Base-by-base conservation (phyloP, 768 basidiomycete species). In the Leucocoprinus leucothites region DNA sequence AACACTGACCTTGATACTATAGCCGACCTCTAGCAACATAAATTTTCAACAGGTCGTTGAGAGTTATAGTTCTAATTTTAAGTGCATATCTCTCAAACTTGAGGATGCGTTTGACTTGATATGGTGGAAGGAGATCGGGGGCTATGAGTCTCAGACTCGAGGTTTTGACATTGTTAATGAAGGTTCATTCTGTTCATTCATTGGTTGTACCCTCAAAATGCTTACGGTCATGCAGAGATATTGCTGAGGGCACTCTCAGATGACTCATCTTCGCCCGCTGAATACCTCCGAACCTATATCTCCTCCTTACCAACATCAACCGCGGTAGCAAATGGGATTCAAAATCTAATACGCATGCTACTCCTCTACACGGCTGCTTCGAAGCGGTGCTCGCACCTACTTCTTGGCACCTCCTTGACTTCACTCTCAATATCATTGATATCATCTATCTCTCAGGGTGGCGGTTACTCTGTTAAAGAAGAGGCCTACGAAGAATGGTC, bases 361-460 rank as follows among this genome's bases (percentile, higher is more conserved):
- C 73, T 92, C 22, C 70, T 91, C 16, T 76, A 89, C 60, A 85
- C 86, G 0, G 84, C 91, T 3, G 69, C 71, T 22, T 74, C 77
- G 1, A 78, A 73, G 3, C 65, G 68, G 3, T 84, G 84, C n/a
- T 91, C 91, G 0, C 90, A 93, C 65, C 73, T 93, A 14, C 74
- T 92, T 13, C 77, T 92, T 11, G 91, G 91, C 58, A 87, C 89
- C 13, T 86, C 84, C 1, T 71, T 91, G n/a, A 92, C 91, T 1
- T 83, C 85, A 0, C 73, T 93, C 0, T 89, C 91, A 0, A 78
- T 92, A 28, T 80, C 82, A 19, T 70, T 92, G 19, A 86, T 92
- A 55, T 84, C 88, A 2, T 82, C 80, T 9, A 83, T 93, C 42
- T 78, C 87, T 0, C 86, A 88, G 65, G 91, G 91, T 11, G 82